These are phyloP conservation scores for Physcomitrium patens DNA, from an alignment of 225 moss, liverwort and hornwort genomes.

Conservation along the genomic window DNA sequence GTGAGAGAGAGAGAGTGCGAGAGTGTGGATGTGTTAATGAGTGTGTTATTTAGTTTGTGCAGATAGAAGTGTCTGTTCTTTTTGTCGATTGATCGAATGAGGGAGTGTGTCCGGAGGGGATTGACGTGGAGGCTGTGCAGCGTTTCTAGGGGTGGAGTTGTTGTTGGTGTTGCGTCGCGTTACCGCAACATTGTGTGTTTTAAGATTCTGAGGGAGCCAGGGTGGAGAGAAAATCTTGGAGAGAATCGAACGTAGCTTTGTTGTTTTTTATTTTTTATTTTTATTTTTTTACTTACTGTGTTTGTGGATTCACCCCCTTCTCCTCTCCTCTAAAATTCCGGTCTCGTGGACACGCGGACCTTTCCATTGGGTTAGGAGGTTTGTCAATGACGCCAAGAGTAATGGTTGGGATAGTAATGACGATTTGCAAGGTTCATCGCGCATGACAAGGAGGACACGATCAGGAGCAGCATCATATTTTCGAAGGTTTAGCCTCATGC, in stretches of 20 bases:
- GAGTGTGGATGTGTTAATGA: not conserved
- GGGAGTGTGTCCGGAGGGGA: slow-evolving; percentile 1
- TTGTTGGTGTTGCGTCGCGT: slow-evolving; percentile 20
- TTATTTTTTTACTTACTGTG: slow-evolving; percentile 11
- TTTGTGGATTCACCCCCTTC: not conserved
- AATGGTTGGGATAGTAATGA: slow-evolving; percentile 2
- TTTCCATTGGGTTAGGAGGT: slow-evolving; percentile 25
- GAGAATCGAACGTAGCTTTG: slow-evolving; percentile 2
- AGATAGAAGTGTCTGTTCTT: not conserved
- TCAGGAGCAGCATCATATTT: not conserved
- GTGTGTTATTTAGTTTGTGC: not conserved
- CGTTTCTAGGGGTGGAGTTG: not conserved
- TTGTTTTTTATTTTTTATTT: no score
- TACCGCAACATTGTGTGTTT: slow-evolving; percentile 29
- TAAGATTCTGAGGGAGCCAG: not conserved
- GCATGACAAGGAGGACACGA: slow-evolving; percentile 20
- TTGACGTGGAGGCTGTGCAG: slow-evolving; percentile 12
- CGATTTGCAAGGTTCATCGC: slow-evolving; percentile 25
- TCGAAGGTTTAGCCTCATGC: not conserved
- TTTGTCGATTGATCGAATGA: not conserved
- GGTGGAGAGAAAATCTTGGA: slow-evolving; percentile 16
- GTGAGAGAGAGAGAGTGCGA: no score
- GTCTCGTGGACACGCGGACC: not conserved
- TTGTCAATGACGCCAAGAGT: slow-evolving; percentile 7
- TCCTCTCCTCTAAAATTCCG: not conserved